phyloP scores from a whole-genome alignment of 2,329 filamentous ascomycete genomes.

The Magnaporthales sp. region DNA sequence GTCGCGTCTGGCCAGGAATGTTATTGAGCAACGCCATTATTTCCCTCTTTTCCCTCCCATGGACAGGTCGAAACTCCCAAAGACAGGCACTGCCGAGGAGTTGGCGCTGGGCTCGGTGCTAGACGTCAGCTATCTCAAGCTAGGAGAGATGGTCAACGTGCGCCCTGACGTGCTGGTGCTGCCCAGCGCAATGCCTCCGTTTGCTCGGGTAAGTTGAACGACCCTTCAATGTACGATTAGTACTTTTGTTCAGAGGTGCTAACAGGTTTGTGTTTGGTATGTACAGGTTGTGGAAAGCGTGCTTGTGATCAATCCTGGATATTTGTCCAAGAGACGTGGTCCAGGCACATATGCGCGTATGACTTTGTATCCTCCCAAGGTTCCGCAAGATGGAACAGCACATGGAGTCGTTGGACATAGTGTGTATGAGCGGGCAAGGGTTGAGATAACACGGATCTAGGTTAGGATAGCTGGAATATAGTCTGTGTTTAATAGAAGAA shows the following conservation, averaged over 20 bases:
- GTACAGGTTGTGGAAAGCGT: conserved; percentile 80
- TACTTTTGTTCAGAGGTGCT: background rate
- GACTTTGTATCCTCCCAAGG: conserved; percentile 56
- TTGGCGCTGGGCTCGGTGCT: conserved; percentile 66
- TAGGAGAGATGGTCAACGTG: conserved; percentile 85
- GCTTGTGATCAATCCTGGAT: conserved; percentile 82
- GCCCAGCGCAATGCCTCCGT: conserved; percentile 76
- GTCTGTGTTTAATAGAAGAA: background rate
- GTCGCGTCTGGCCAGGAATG: conserved; percentile 62
- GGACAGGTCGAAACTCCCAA: conserved; percentile 57
- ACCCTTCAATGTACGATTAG: background rate
- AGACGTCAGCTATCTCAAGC: conserved; percentile 75
- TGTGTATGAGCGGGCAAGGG: conserved; percentile 73
- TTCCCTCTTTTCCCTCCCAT: conserved; percentile 81
- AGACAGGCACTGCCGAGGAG: conserved; percentile 50
- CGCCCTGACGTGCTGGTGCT: conserved; percentile 76
- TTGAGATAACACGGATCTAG: conserved; percentile 76
- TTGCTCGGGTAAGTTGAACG: conserved; percentile 64
- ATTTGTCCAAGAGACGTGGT: conserved; percentile 73
- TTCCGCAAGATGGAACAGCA: conserved; percentile 49
- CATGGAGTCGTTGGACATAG: conserved; percentile 59
- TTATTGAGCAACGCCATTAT: conserved; percentile 87
- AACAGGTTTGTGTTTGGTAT: background rate
- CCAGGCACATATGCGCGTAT: conserved; percentile 81
- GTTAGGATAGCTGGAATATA: background rate